Base-by-base conservation (phyloP, 768 basidiomycete genomes). In the Hortiboletus flavorubellus region DNA sequence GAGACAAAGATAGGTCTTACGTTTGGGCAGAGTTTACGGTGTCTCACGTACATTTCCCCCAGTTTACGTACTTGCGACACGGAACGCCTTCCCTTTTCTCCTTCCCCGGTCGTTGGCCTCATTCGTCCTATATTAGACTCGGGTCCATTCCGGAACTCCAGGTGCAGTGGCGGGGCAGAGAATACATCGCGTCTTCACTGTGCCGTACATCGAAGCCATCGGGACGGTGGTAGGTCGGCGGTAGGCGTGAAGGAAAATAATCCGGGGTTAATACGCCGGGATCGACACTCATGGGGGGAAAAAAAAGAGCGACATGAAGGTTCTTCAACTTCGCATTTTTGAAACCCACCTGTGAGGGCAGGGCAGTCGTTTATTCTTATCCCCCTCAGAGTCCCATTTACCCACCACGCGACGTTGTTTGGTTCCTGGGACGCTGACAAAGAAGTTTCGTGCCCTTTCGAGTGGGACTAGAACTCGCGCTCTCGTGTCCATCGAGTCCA, bases 331-430 rank as follows among this genome's bases (percentile, higher is more conserved):
- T 63, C 43, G 37, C 37, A 49, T 30, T 39, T 44, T 59, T 46
- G 34, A 60, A n/a, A 44, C 5, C 29, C 3, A 41, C 49, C 21
- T 21, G 21, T 21, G 21, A 41, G 34, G 37, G 53, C 26, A 34
- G 15, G 43, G 16, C 14, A 18, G 47, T 21, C 37, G 30, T 21
- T 33, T 55, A 39, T 26, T 41, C 49, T 40, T n/a, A 37, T 23
- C 42, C 6, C 11, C n/a, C 34, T 33, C 21, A 21, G 21, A 21
- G 21, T 21, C 39, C 42, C 45, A 52, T 56, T 62, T 58, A 52
- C 62, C 41, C 44, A 42, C 43, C 49, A 38, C 18, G 58, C 62
- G 59, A 52, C 16, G 50, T 56, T 60, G 47, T 59, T 66, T 66
- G 60, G 46, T 53, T 54, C 44, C 26, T 2, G 49, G 53, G 41